phyloP scores from a whole-genome alignment of 176 grass and related monocot genomes.

The Areca catechu region DNA sequence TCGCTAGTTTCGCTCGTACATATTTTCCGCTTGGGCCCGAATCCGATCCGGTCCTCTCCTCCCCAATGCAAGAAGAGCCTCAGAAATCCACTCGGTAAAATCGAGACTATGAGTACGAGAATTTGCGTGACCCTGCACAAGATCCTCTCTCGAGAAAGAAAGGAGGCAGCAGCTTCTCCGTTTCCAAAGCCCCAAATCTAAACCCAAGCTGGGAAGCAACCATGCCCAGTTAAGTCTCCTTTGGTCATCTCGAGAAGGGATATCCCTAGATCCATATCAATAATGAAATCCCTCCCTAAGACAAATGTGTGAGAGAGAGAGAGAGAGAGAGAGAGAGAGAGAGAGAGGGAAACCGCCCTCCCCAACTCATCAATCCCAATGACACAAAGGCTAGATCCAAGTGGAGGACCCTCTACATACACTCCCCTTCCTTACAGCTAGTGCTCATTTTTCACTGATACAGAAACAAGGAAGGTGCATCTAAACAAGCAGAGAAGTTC shows the following conservation, averaged over 20 bases:
- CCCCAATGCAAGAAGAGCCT: too few relatives aligned
- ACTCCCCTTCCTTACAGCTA: too few relatives aligned
- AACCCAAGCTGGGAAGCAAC: conserved; percentile 1
- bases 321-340: conserved; percentile 23
- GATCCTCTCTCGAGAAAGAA: neutral
- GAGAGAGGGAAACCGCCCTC: conserved; percentile 1
- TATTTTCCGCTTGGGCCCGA: too few relatives aligned
- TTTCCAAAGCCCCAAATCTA: conserved; percentile 16
- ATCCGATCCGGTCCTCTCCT: too few relatives aligned
- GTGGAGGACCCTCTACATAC: too few relatives aligned
- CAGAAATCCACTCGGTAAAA: too few relatives aligned
- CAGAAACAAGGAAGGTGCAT: too few relatives aligned
- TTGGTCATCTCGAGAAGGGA: conserved; percentile 19
- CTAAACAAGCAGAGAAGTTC: too few relatives aligned
- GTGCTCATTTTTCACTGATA: too few relatives aligned
- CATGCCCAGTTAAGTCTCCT: neutral
- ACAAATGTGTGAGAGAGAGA: conserved; percentile 23
- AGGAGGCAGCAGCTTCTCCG: neutral
- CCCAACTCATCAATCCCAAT: conserved; percentile 10
- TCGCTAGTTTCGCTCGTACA: too few relatives aligned
- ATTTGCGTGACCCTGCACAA: conserved; percentile 1
- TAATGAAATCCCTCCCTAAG: conserved; percentile 3
- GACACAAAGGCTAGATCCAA: neutral
- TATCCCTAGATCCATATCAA: conserved; percentile 12
- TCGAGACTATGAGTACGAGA: conserved; percentile 7